Evolutionary conservation across 306 rosid species (phyloP).

Genomic region (Lathyrus aphaca): DNA sequence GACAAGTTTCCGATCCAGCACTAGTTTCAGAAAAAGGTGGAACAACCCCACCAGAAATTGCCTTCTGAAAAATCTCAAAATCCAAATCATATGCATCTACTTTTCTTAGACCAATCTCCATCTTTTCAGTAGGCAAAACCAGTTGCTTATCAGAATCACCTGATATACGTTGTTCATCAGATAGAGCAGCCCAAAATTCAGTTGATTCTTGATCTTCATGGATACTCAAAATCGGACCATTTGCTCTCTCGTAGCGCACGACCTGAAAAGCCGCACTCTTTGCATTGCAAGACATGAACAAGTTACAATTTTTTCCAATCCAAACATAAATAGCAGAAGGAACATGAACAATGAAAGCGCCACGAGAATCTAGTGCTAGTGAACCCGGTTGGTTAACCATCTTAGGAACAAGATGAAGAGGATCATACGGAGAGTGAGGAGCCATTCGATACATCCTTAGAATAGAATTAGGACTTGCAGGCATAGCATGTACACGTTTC

Average conservation of each 20-base stretch:
- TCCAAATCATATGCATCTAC: constrained; percentile 80
- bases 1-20: constrained; percentile 74
- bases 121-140: constrained; percentile 34
- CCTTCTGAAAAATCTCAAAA: constrained; percentile 78
- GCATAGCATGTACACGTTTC: constrained; percentile 87
- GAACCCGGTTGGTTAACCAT: constrained; percentile 58
- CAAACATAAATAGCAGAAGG: constrained; percentile 86
- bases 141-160: constrained; percentile 44
- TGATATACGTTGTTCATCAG: constrained; percentile 38
- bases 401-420: constrained; percentile 93
- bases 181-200: constrained; percentile 79
- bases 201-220: constrained; percentile 72
- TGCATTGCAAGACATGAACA: constrained; percentile 63
- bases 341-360: constrained; percentile 82
- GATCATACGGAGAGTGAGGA: constrained; percentile 89
- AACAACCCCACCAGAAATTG: constrained; percentile 88
- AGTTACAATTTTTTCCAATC: constrained; percentile 63
- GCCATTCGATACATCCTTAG: constrained; percentile 91
- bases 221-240: constrained; percentile 57
- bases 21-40: constrained; percentile 69
- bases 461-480: constrained; percentile 82
- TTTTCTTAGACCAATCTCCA: constrained; percentile 50
- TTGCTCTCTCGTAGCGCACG: constrained; percentile 71
- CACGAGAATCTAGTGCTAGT: constrained; percentile 88
- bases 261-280: constrained; percentile 75